phyloP scores from a whole-genome alignment of 2,329 filamentous ascomycete species.

The Xylaria hypoxylon region DNA sequence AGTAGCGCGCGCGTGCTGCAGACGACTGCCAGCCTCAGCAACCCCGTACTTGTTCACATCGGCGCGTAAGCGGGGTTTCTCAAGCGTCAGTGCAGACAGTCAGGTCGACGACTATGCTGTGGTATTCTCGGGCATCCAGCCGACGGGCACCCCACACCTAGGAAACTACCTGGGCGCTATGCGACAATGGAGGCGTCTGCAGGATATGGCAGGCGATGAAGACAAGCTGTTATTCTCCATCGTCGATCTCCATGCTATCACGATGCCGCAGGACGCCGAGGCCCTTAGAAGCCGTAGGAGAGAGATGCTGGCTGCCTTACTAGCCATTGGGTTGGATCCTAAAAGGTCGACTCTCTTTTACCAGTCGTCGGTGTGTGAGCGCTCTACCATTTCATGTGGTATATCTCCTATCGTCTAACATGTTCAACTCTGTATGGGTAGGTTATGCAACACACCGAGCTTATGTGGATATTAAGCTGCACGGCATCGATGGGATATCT shows the following conservation, averaged over 20 bases:
- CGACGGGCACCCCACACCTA: constrained; percentile 91
- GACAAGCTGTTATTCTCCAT: constrained; percentile 84
- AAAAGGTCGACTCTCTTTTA: constrained; percentile 82
- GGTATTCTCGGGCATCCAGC: constrained; percentile 97
- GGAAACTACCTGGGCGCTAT: constrained; percentile 96
- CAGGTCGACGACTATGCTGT: constrained; percentile 52
- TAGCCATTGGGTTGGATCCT: constrained; percentile 87
- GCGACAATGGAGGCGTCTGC: constrained; percentile 84
- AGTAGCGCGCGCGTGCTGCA: constrained; percentile 33
- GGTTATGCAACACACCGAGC: constrained; percentile 83
- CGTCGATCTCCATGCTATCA: constrained; percentile 95
- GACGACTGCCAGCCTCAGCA: constrained; percentile 32
- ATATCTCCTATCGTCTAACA: constrained; percentile 19
- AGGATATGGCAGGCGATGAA: constrained; percentile 68
- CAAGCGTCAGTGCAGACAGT: constrained; percentile 1
- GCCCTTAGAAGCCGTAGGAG: constrained; percentile 73
- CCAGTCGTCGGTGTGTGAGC: constrained; percentile 75
- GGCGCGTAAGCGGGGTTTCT: neutral
- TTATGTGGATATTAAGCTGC: constrained; percentile 98
- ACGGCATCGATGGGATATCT: constrained; percentile 92
- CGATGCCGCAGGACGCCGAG: constrained; percentile 73
- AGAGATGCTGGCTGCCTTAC: constrained; percentile 80
- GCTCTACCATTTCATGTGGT: neutral
- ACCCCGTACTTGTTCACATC: constrained; percentile 8
- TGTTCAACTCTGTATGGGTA: constrained; percentile 48